Evolutionary conservation across 1,139 yeast species (phyloP), one percentile per base, ranked within the genome.

Genomic region (Eremothecium coryli): DNA sequence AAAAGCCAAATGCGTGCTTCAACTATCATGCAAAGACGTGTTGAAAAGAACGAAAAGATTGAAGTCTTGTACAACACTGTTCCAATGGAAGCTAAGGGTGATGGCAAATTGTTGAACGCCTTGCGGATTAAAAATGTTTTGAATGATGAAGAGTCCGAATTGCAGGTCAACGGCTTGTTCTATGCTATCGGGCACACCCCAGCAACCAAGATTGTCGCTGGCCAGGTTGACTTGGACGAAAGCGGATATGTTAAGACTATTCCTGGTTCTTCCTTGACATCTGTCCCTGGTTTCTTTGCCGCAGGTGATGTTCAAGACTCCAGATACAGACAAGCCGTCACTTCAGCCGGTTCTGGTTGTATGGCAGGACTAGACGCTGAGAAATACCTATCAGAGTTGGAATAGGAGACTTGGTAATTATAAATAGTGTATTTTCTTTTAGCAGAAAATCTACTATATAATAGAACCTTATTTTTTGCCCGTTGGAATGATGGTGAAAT

Each of bases 231-330:
- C 38, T 74, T 86, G 36, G 95, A 90, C 59, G 93, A 73, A 36
- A 72, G 74, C 38, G 97, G 97, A 32, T 90, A 90, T 67, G 73
- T 90, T 54, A 65, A 75, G 59, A 90, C 97, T 46, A 68, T 68
- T 28, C 95, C 97, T 50, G 98, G 97, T 42, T 68, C 94, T 13
- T 68, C 97, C 20, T 63, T 68, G 50, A 93, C 98, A 33, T 77
- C 93, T n/a, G 73, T 88, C 43, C 75, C 74, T 54, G 97, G 96
- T 60, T 82, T 90, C 43, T 90, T 80, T 52, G 99, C 99, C 42
- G 98, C 98, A 42, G 98, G 99, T 66, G 99, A 90, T 61, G 98
- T 90, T 35, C 98, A 90, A 65, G 99, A 90, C 62, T 81, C 85
- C 64, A 75, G 74, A 59, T 90, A 88, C 65, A 82, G 98, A 77